Percentiles rank a stretch among this genome's conserved stretches.
These are phyloP conservation scores for Phytophthora podocarpi DNA, from an alignment of 352 stramenopile species.

Conservation along the genomic window DNA sequence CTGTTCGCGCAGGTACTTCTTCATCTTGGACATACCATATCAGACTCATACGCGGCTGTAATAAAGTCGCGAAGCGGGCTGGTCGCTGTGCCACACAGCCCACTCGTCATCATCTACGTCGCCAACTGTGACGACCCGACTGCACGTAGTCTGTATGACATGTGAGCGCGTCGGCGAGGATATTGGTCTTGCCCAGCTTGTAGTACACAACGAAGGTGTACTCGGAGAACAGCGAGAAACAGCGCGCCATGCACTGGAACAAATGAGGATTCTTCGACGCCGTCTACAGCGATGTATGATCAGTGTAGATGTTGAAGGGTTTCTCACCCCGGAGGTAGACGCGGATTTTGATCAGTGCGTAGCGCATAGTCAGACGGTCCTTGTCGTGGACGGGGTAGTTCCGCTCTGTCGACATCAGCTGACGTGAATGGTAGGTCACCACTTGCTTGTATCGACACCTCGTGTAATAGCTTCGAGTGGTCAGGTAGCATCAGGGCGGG, in stretches of 20 bases:
- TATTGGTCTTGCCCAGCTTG: not conserved
- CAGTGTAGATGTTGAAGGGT: not conserved
- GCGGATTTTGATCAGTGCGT: not conserved
- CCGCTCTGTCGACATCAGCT: not conserved
- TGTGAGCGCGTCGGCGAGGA: not conserved
- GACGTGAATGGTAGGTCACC: not conserved
- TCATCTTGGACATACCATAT: not conserved
- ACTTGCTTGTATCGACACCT: not conserved
- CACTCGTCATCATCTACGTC: not conserved
- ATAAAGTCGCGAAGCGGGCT: constrained; percentile 1
- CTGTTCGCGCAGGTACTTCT: constrained; percentile 9
- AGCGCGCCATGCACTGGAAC: not conserved
- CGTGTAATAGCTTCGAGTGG: not conserved
- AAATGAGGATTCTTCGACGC: not conserved
- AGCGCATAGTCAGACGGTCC: not conserved
- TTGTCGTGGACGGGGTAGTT: not conserved
- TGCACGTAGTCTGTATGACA: not conserved
- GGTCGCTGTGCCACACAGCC: no score
- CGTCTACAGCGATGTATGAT: not conserved
- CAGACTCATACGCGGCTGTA: no score
- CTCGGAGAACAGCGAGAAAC: not conserved
- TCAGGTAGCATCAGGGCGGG: not conserved
- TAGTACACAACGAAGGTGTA: not conserved
- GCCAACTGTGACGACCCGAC: not conserved
- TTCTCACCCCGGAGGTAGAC: not conserved